A percentile compares a stretch with the other conserved stretches of the same genome.
These are phyloP conservation scores for Vitis hybrid DNA, from an alignment of 177 flowering plant genomes.

Conservation along the genomic window DNA sequence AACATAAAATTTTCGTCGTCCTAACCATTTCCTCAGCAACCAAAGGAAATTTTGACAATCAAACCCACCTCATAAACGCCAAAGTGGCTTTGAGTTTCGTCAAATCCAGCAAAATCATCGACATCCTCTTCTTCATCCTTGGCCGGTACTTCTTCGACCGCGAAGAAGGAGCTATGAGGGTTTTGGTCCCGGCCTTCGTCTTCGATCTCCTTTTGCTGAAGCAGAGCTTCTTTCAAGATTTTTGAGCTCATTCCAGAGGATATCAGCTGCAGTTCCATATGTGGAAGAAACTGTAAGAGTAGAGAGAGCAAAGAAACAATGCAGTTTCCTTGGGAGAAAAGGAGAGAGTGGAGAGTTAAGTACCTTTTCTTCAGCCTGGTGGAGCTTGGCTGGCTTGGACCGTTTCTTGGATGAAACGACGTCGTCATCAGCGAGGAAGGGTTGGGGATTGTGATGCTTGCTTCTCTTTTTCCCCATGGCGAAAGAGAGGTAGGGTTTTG, in stretches of 20 bases:
- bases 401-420: slow-evolving; percentile 42
- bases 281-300: neutral
- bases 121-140: slow-evolving; percentile 38
- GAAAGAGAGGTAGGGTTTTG: neutral
- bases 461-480: slow-evolving; percentile 38
- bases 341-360: neutral
- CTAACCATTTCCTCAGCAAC: neutral
- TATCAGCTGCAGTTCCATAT: slow-evolving; percentile 23
- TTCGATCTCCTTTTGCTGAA: slow-evolving; percentile 78
- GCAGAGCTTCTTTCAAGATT: slow-evolving; percentile 70
- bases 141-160: slow-evolving; percentile 15
- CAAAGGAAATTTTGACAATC: neutral
- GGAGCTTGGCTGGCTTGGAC: slow-evolving; percentile 47
- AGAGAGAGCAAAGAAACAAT: neutral
- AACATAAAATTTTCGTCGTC: neutral
- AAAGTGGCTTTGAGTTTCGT: slow-evolving; percentile 67
- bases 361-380: slow-evolving; percentile 56
- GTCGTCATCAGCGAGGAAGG: slow-evolving; percentile 37
- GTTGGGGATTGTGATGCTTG: slow-evolving; percentile 44
- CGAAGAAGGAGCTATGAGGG: slow-evolving; percentile 26
- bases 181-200: slow-evolving; percentile 40
- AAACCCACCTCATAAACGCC: slow-evolving; percentile 45
- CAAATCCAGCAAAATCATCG: slow-evolving; percentile 63
- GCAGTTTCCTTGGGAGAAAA: neutral
- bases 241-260: slow-evolving; percentile 54